Percentiles rank a stretch among this genome's conserved stretches.
Conservation (phyloP, 192 early-diverging fungal genomes). For the Podila horticola region DNA sequence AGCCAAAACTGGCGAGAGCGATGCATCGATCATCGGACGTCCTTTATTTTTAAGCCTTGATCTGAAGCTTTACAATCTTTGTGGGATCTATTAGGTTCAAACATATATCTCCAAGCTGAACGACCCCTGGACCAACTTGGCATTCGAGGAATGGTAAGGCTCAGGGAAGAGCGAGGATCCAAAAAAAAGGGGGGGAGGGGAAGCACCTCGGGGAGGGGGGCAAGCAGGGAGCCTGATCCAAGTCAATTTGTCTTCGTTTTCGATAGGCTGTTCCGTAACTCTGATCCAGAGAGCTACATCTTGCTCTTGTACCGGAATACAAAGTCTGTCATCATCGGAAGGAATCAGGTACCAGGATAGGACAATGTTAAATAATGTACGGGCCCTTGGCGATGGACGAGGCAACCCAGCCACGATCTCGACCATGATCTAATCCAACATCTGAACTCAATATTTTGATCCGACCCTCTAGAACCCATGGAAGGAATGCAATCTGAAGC, state of each 20-base stretch:
- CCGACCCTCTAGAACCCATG: conserved; percentile 83
- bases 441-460: conserved; percentile 3
- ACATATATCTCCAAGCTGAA: conserved; percentile 73
- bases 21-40: no score
- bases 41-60: no score
- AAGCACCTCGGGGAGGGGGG: no score
- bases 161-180: no score
- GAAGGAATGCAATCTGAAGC: conserved; percentile 89
- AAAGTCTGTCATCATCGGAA: conserved; percentile 90
- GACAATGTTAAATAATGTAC: neutral
- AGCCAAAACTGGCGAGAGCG: neutral
- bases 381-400: no score
- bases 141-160: conserved; percentile 85
- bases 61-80: no score
- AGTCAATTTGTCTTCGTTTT: no score
- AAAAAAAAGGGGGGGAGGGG: no score
- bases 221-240: no score
- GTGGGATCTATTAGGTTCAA: conserved; percentile 33
- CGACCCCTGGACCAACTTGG: conserved; percentile 85
- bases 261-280: conserved; percentile 81
- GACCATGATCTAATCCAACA: neutral
- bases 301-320: conserved; percentile 92
- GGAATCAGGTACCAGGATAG: conserved; percentile 78
- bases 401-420: neutral
- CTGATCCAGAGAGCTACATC: conserved; percentile 70